Percentiles rank a stretch among this genome's conserved stretches.
phyloP scores from a whole-genome alignment of 202 grass and related monocot species.

The Panicum virgatum region DNA sequence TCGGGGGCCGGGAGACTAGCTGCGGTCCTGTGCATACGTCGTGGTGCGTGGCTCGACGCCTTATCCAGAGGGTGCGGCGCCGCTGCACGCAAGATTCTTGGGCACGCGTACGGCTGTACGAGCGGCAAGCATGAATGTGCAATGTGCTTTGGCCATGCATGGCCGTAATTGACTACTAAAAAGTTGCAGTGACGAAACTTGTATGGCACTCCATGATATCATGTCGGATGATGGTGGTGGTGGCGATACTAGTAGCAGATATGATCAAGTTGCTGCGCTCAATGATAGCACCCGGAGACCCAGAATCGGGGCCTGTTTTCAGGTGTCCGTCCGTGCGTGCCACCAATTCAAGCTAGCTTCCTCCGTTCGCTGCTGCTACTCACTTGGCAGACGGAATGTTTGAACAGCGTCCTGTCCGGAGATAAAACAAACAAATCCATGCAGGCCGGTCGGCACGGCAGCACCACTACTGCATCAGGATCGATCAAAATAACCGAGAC shows the following conservation, averaged over 20 bases:
- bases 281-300: background rate
- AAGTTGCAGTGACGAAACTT: background rate
- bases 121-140: too few species aligned
- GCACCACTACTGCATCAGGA: too few species aligned
- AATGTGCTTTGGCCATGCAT: background rate
- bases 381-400: conserved; percentile 35
- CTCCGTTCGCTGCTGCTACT: too few species aligned
- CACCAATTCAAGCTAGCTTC: background rate
- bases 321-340: background rate
- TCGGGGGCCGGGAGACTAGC: too few species aligned
- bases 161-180: background rate
- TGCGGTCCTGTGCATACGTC: background rate
- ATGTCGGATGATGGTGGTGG: background rate
- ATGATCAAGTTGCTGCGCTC: too few species aligned
- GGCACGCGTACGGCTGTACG: background rate
- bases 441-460: background rate
- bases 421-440: background rate
- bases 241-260: too few species aligned
- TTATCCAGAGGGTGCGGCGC: background rate
- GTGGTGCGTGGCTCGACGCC: background rate
- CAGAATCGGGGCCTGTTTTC: conserved; percentile 21
- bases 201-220: background rate
- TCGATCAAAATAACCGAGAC: background rate
- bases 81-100: too few species aligned
- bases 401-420: background rate